These are phyloP conservation scores for Withania somnifera DNA, from an alignment of 305 asterid species.

Conservation along the genomic window DNA sequence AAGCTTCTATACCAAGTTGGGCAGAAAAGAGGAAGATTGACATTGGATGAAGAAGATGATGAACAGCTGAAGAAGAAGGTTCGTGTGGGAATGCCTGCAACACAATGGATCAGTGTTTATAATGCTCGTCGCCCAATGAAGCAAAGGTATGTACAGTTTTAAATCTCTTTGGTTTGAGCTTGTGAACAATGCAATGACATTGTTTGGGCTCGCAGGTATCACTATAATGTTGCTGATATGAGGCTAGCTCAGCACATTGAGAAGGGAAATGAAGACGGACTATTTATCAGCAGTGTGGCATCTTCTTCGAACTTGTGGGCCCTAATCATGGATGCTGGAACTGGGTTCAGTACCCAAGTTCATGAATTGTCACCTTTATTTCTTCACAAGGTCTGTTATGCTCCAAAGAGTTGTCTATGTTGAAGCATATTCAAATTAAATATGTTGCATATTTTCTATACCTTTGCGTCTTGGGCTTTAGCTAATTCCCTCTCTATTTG, in stretches of 20 bases:
- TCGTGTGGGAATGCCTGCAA: constrained; percentile 15
- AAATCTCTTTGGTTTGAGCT: background rate
- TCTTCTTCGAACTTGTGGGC: constrained; percentile 10
- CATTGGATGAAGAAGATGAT: constrained; percentile 7
- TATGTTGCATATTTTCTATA: background rate
- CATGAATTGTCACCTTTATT: background rate
- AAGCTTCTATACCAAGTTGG: constrained; percentile 7
- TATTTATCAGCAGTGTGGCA: constrained; percentile 11
- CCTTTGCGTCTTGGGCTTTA: background rate
- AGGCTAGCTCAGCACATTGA: constrained; percentile 8
- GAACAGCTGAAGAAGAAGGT: constrained; percentile 15
- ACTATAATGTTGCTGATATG: constrained; percentile 8
- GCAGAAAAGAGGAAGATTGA: constrained; percentile 10
- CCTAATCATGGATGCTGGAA: constrained; percentile 12
- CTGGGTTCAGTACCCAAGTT: constrained; percentile 7
- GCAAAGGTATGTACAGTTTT: constrained; percentile 7
- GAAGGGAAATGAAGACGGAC: constrained; percentile 6
- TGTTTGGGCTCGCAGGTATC: background rate
- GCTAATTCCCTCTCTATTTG: background rate
- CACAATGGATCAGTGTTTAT: constrained; percentile 15
- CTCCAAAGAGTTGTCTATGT: background rate
- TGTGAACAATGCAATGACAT: background rate
- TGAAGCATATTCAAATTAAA: background rate
- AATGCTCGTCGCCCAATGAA: constrained; percentile 16
- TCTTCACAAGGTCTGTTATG: constrained; percentile 1